A percentile compares a stretch with the other conserved stretches of the same genome.
Conservation (phyloP, 1,139 yeast species). For the Yamadazyma jaroonii region DNA sequence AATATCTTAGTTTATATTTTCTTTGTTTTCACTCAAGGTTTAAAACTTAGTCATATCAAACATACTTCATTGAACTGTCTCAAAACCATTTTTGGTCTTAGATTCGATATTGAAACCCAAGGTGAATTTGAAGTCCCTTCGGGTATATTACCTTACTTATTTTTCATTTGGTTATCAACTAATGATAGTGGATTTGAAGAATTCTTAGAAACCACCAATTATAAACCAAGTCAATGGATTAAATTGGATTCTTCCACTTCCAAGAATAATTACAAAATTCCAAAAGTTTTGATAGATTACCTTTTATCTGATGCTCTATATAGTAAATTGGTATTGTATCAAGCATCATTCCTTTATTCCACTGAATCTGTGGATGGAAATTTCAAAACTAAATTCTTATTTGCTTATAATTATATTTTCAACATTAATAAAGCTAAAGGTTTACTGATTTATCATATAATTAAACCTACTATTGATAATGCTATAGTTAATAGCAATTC, state of each 20-base stretch:
- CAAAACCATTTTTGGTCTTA: slow-evolving; percentile 45
- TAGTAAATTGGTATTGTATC: slow-evolving; percentile 47
- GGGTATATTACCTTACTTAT: slow-evolving; percentile 40
- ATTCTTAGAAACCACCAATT: slow-evolving; percentile 45
- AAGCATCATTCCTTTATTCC: slow-evolving; percentile 48
- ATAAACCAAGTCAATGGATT: slow-evolving; percentile 23
- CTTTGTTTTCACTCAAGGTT: slow-evolving; percentile 56
- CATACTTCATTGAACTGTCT: slow-evolving; percentile 55
- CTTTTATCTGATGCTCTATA: slow-evolving; percentile 38
- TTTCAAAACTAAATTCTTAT: slow-evolving; percentile 52
- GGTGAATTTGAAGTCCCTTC: slow-evolving; percentile 10
- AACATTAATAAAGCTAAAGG: slow-evolving; percentile 32
- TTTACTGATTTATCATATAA: slow-evolving; percentile 44
- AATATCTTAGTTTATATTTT: slow-evolving; percentile 59
- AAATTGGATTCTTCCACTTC: slow-evolving; percentile 14
- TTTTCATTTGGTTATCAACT: slow-evolving; percentile 53
- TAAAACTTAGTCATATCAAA: slow-evolving; percentile 59
- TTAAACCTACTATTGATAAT: slow-evolving; percentile 39
- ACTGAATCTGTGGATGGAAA: slow-evolving; percentile 42
- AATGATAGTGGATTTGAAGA: slow-evolving; percentile 47
- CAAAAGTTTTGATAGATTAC: slow-evolving; percentile 49
- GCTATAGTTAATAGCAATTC: slow-evolving; percentile 31
- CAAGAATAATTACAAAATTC: slow-evolving; percentile 37
- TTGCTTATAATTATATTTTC: slow-evolving; percentile 45
- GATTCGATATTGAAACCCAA: slow-evolving; percentile 24